Evolutionary conservation across 228 moss, liverwort and hornwort species (phyloP).

Genomic region (Sphagnum magellanicum): DNA sequence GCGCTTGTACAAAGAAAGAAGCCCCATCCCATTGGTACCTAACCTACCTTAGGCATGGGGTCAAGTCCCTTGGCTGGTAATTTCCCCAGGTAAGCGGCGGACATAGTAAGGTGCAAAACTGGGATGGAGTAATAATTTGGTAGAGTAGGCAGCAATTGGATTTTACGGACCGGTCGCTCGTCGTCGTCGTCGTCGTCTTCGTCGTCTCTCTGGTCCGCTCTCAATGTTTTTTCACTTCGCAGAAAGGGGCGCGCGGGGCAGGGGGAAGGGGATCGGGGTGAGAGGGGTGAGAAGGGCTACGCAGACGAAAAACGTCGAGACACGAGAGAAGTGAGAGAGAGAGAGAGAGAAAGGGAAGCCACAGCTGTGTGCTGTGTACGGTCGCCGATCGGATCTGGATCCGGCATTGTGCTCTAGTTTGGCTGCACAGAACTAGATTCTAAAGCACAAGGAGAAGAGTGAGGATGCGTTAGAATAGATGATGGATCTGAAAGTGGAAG

Average conservation of each 20-base stretch:
- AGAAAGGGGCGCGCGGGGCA: neutral
- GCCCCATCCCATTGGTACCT: no score
- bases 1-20: no score
- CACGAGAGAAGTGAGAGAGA: neutral
- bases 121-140: no score
- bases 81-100: no score
- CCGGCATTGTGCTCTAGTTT: constrained; percentile 1
- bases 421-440: neutral
- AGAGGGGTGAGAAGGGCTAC: neutral
- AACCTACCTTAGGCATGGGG: no score
- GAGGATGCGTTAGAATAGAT: no score
- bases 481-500: no score
- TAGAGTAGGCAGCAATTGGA: no score
- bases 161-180: neutral
- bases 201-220: neutral
- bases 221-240: neutral
- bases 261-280: neutral
- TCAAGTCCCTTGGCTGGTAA: no score
- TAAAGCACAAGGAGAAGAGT: neutral
- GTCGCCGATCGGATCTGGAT: neutral
- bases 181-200: neutral
- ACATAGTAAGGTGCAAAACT: no score
- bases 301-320: neutral
- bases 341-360: neutral
- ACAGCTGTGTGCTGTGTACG: neutral